Conservation (phyloP, 2,329 filamentous ascomycete species). For the Colletotrichum chrysophilum region DNA sequence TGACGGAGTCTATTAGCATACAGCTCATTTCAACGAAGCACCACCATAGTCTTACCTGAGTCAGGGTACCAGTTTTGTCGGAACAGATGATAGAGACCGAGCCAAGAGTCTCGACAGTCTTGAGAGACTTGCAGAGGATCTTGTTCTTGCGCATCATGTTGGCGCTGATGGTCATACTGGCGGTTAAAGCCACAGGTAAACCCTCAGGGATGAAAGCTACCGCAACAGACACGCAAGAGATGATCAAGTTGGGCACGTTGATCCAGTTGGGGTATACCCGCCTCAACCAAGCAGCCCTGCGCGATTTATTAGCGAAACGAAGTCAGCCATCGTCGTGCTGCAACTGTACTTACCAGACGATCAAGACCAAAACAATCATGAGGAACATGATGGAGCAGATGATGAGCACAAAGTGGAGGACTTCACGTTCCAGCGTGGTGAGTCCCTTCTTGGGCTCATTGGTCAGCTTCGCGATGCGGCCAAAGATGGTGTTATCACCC, state of each 20-base stretch:
- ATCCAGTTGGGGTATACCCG: constrained; percentile 73
- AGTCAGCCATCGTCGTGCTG: constrained; percentile 27
- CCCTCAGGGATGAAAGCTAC: constrained; percentile 81
- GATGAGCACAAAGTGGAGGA: constrained; percentile 73
- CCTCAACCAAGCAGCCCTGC: constrained; percentile 72
- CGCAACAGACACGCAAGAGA: constrained; percentile 74
- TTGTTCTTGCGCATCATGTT: constrained; percentile 80
- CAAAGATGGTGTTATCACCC: constrained; percentile 77
- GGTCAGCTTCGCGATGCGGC: constrained; percentile 75
- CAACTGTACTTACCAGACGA: constrained; percentile 64
- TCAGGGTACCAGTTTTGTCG: constrained; percentile 78
- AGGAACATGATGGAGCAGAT: constrained; percentile 71
- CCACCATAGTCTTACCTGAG: constrained; percentile 43
- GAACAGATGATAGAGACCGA: constrained; percentile 77
- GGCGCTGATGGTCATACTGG: constrained; percentile 76
- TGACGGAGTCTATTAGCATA: background rate
- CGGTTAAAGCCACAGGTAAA: constrained; percentile 71
- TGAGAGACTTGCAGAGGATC: constrained; percentile 80
- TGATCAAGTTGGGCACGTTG: constrained; percentile 73
- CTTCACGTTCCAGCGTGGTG: constrained; percentile 75
- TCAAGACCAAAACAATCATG: constrained; percentile 68
- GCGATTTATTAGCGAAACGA: background rate
- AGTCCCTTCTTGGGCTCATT: constrained; percentile 70
- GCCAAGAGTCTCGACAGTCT: constrained; percentile 79
- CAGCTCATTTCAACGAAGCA: background rate